Evolutionary conservation across 2,329 filamentous ascomycete genomes (phyloP).

Genomic region (Metarhizium anisopliae): DNA sequence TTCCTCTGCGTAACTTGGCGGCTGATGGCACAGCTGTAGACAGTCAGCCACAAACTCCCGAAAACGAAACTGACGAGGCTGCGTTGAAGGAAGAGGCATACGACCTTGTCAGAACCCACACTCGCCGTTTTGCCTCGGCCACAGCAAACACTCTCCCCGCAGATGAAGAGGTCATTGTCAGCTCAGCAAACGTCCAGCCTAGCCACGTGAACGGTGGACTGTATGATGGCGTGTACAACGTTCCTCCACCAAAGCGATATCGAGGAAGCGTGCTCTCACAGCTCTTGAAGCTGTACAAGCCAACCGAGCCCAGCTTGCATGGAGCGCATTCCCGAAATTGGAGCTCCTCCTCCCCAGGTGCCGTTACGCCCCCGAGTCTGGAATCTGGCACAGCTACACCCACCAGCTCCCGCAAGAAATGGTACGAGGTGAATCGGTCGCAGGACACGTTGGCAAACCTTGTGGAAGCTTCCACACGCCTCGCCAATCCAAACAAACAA

Average conservation of each 20-base stretch:
- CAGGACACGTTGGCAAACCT: conserved; percentile 37
- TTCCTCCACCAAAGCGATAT: conserved; percentile 31
- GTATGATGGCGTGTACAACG: conserved; percentile 31
- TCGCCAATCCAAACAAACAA: conserved; percentile 12
- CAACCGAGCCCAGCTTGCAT: conserved; percentile 17
- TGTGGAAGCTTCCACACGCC: conserved; percentile 33
- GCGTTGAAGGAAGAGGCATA: conserved; percentile 26
- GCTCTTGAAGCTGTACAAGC: conserved; percentile 37
- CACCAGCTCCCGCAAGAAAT: conserved; percentile 32
- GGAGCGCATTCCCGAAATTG: conserved; percentile 12
- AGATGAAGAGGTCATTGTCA: conserved; percentile 10
- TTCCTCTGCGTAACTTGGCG: conserved; percentile 23
- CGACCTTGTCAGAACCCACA: conserved; percentile 34
- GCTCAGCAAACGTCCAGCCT: conserved; percentile 10
- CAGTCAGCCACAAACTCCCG: conserved; percentile 1
- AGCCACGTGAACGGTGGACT: conserved; percentile 29
- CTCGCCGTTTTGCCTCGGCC: conserved; percentile 15
- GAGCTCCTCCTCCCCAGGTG: conserved; percentile 19
- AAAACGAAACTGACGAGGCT: background rate
- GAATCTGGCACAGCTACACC: conserved; percentile 31
- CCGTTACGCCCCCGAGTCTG: conserved; percentile 23
- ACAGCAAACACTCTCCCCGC: conserved; percentile 4
- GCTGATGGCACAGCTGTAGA: background rate
- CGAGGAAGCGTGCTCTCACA: conserved; percentile 37
- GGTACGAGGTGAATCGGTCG: conserved; percentile 39